Conservation (phyloP, 768 basidiomycete genomes). For the Mycena pura region DNA sequence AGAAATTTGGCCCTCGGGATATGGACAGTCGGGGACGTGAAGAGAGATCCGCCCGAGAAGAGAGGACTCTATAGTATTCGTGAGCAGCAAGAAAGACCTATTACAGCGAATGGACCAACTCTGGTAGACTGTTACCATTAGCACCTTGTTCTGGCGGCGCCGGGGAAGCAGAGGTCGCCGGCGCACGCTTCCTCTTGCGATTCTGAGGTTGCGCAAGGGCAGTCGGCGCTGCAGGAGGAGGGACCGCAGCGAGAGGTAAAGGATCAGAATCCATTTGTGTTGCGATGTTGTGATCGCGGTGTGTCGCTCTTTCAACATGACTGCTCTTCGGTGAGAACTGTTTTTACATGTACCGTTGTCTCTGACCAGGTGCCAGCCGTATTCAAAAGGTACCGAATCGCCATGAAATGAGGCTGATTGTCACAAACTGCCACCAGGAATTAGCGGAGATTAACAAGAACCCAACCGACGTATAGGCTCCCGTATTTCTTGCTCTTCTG, state of each 20-base stretch:
- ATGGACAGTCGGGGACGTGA: slow-evolving; percentile 74
- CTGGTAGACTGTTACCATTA: slow-evolving; percentile 42
- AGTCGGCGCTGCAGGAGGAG: slow-evolving; percentile 2
- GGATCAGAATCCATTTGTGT: slow-evolving; percentile 21
- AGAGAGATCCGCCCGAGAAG: slow-evolving; percentile 71
- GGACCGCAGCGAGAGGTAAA: slow-evolving; percentile 8
- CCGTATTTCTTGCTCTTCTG: slow-evolving; percentile 21
- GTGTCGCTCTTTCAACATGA: slow-evolving; percentile 34
- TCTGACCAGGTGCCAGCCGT: slow-evolving; percentile 51
- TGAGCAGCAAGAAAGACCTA: slow-evolving; percentile 10
- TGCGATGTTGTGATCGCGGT: neutral
- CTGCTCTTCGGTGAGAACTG: slow-evolving; percentile 47
- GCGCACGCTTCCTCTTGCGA: slow-evolving; percentile 65
- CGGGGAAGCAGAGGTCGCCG: slow-evolving; percentile 58
- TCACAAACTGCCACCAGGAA: slow-evolving; percentile 56
- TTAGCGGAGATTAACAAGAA: slow-evolving; percentile 62
- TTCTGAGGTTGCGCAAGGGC: slow-evolving; percentile 37
- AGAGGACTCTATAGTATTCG: slow-evolving; percentile 52
- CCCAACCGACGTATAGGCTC: slow-evolving; percentile 64
- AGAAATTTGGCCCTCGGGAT: slow-evolving; percentile 76
- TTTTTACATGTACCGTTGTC: slow-evolving; percentile 6
- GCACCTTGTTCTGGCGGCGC: slow-evolving; percentile 62
- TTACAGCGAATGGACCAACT: slow-evolving; percentile 36
- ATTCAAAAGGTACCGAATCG: slow-evolving; percentile 68
- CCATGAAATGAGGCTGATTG: neutral